Base-by-base conservation (phyloP, 1,139 yeast genomes). In the Arxiozyma telluris region DNA sequence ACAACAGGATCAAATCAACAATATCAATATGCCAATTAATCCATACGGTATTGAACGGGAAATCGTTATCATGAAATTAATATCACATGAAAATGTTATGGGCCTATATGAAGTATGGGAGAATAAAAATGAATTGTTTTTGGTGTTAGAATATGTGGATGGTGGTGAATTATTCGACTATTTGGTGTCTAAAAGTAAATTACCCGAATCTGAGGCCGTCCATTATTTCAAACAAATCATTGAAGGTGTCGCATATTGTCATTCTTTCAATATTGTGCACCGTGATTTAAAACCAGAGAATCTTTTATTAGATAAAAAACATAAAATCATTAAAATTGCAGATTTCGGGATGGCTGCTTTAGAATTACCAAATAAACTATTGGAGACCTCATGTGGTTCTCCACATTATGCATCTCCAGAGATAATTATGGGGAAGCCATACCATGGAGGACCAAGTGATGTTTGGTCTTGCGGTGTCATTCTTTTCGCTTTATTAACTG, bases 341-440 rank as follows among this genome's bases (percentile, higher is more conserved):
- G 95, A 86, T 70, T 86, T 86, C 64, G 95, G 94, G 51, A 86
- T 86, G 94, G 94, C 94, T 27, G 93, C 94, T 27, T 73, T 86
- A 59, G 91, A 86, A 68, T 78, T 84, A 57, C 82, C 83, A 55
- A 87, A 84, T 47, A 82, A 81, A 67, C 71, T 86, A 55, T 72
- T 86, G 53, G 90, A 84, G 67, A 86, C 95, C 11, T 81, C 87
- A 17, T 86, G 95, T 73, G 95, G 94, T 3, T 83, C 90, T 44
- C 94, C 95, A 22, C 95, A 86, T 71, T 86, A 86, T 68, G 94
- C 94, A 17, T 88, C 94, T 8, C 95, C 95, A 1, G 95, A 86
- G 71, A 86, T 86, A 59, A 91, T 86, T 39, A 78, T 84, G 64
- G 93, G 94, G 17, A 78, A 80, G 62, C 81, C 81, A 57, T 86